A percentile compares a stretch with the other conserved stretches of the same genome.
Conservation (phyloP, 2,329 filamentous ascomycete genomes). For the Pyricularia grisea region DNA sequence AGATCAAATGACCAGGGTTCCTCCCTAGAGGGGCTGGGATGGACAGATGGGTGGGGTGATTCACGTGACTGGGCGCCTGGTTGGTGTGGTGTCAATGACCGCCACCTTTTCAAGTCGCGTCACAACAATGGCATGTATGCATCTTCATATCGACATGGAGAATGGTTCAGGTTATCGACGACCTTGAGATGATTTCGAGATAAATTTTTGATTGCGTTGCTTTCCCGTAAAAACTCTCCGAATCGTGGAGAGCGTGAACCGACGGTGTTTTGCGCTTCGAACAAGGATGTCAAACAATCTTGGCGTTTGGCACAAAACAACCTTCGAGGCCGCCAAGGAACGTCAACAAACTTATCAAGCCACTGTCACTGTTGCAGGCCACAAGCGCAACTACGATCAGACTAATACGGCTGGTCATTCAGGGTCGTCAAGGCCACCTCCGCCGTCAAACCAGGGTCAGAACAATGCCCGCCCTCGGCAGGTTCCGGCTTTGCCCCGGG, state of each 20-base stretch:
- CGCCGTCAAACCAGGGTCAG: background rate
- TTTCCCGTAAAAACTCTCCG: background rate
- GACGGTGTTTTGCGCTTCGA: background rate
- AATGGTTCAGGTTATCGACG: background rate
- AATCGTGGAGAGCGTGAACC: background rate
- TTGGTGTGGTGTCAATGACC: slow-evolving; percentile 2
- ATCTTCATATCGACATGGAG: background rate
- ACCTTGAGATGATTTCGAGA: background rate
- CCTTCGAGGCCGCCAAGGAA: slow-evolving; percentile 12
- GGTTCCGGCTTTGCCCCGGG: slow-evolving; percentile 1
- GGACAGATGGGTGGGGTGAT: background rate
- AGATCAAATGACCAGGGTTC: background rate
- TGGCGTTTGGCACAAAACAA: slow-evolving; percentile 16
- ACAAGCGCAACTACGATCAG: slow-evolving; percentile 13
- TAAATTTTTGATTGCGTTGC: background rate
- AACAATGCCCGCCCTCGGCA: background rate
- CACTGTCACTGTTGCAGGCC: slow-evolving; percentile 11
- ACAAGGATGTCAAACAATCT: slow-evolving; percentile 4
- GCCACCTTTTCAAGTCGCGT: background rate
- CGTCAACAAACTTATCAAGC: slow-evolving; percentile 10
- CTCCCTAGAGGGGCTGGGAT: background rate
- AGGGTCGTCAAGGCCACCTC: background rate
- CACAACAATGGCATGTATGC: background rate
- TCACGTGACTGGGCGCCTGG: slow-evolving; percentile 3
- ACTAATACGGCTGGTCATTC: background rate